Evolutionary conservation across 2,329 filamentous ascomycete species (phyloP), one percentile per base, ranked within the genome.

Genomic region (Colletotrichum cuscutae): DNA sequence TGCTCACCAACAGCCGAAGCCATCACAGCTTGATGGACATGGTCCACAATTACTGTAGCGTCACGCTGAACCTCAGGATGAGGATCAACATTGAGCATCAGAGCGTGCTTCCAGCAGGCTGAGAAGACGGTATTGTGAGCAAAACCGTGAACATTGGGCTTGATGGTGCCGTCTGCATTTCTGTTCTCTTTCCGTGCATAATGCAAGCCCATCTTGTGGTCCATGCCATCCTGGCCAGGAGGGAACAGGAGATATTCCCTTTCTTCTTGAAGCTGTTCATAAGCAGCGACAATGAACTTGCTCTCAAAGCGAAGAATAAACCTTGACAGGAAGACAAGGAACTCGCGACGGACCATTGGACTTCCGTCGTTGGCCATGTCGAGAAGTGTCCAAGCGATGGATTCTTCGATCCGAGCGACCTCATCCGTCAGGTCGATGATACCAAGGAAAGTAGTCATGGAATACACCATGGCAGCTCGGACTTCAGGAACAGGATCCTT

Each of bases 331-430:
- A 98, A 98, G 13, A 98, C 94, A 3, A 98, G 86, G 49, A 98
- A 88, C 82, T 99, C 97, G 80, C 95, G 97, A 59, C 97, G 92
- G 32, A 99, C 97, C 86, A 98, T 92, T 30, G 95, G 94, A 78
- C 95, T 98, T 42, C 96, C 97, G 82, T 99, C 97, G 69, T 95
- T 94, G 26, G 94, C 93, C 93, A 98, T 96, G 74, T 97, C 92
- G 54, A 98, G 88, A 54, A 98, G 90, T 13, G 95, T 94, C 85
- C 94, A 94, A 3, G 97, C 95, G 76, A 99, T 92, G 0, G 92
- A 93, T 82, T 98, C 95, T 81, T 99, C 97, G 71, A 97, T 95
- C 73, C 94, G 92, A 9, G 94, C 94, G 59, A 98, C 94, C 81
- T 98, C 95, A 75, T 97, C 93, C 1, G 95, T 98, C 76, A 98